Evolutionary conservation across 495 filamentous ascomycete species (phyloP), one percentile per base, ranked within the genome.

Genomic region (Penicillium herquei): DNA sequence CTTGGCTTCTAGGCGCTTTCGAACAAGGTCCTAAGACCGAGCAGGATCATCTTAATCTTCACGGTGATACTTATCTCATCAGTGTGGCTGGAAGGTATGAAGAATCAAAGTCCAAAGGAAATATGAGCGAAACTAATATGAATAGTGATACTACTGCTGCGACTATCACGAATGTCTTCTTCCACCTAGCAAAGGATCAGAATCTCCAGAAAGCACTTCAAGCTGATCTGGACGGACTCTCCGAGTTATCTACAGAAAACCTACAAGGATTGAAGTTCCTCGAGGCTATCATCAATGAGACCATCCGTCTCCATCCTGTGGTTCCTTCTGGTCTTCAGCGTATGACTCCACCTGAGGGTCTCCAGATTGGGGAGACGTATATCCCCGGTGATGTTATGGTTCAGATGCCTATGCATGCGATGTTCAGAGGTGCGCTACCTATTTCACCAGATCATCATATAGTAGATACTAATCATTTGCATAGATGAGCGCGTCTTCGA

Each of bases 281-380:
- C 1, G 70, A 78, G 43, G 79, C 75, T 4, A 62, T 79, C 13
- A 81, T 84, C 53, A 74, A 81, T 31, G 83, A 86, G 7, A 35
- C 49, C 5, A 13, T 51, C n/a, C 49, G 49, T 7, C 5, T 51
- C 2, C 55, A 64, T 17, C 52, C 59, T 17, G 48, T 59, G 16
- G 33, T 62, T 6, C 58, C 59, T 10, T 61, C 64, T 21, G 61
- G 58, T 7, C 49, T 52, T 5, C 55, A 61, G 40, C 55, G 67
- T 7, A 10, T 56, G 14, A 64, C 67, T 32, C 59, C 67, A 5
- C 49, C 49, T 3, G 53, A 59, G 39, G 67, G 67, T 7, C 9
- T 68, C 7, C 51, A 41, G 35, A 56, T 70, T 16, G 65, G 57
- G 9, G 64, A 67, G 6, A 51, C 52, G 3, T 64, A 62, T 42